phyloP scores from a whole-genome alignment of 495 filamentous ascomycete genomes.

The Penicillium pulvis region DNA sequence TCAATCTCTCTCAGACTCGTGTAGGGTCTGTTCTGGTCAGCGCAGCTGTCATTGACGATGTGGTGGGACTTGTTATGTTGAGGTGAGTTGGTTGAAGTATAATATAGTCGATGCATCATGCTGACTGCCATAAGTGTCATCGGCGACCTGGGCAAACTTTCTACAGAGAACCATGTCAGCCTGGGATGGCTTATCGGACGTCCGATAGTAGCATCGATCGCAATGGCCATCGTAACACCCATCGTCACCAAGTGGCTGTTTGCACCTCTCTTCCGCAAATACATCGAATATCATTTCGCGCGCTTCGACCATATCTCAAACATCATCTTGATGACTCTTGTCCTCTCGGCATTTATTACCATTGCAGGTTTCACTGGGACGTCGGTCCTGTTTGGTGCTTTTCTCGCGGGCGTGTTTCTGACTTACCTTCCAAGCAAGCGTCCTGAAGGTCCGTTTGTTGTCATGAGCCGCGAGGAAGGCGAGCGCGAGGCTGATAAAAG shows the following conservation, averaged over 20 bases:
- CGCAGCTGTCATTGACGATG: constrained; percentile 81
- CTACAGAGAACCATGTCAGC: constrained; percentile 31
- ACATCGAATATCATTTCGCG: constrained; percentile 36
- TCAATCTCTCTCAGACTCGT: constrained; percentile 33
- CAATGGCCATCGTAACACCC: constrained; percentile 52
- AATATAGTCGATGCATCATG: not conserved
- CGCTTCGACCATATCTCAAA: constrained; percentile 35
- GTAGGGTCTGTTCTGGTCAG: constrained; percentile 45
- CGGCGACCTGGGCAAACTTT: constrained; percentile 40
- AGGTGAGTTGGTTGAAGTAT: constrained; percentile 33
- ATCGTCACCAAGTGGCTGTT: constrained; percentile 49
- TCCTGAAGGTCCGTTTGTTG: constrained; percentile 36
- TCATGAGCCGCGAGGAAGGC: constrained; percentile 36
- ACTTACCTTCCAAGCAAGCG: constrained; percentile 47
- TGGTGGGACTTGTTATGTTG: constrained; percentile 77
- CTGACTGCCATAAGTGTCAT: constrained; percentile 43
- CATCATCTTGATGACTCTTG: constrained; percentile 42
- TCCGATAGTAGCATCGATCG: constrained; percentile 58
- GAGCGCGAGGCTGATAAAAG: constrained; percentile 45
- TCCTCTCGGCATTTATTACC: constrained; percentile 51
- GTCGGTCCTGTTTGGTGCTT: constrained; percentile 67
- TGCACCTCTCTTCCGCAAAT: constrained; percentile 42
- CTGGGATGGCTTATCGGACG: constrained; percentile 49
- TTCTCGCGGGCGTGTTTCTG: constrained; percentile 60
- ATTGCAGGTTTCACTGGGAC: constrained; percentile 61